Base-by-base conservation (phyloP, 768 basidiomycete genomes). In the Mycena leptocephala region DNA sequence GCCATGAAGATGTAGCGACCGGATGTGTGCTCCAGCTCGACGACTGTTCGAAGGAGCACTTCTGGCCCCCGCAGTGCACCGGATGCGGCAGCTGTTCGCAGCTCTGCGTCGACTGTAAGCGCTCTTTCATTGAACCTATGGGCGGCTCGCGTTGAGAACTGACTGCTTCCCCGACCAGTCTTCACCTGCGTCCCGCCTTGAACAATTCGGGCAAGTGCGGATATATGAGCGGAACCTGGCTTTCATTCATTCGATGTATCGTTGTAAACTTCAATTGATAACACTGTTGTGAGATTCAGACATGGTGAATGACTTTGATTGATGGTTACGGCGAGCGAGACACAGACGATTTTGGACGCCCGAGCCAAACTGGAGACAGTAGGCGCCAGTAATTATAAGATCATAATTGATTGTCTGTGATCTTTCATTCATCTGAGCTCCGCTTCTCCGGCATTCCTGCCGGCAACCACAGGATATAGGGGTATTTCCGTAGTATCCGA, bases 101-200 rank as follows among this genome's bases (percentile, higher is more conserved):
- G 63, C n/a, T 64, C 28, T 64, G 63, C 30, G 63, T 48, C 41
- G 63, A 64, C 30, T 30, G 63, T 64, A 39, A 18, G 63, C n/a
- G 48, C 48, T 51, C 48, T 51, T 51, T 51, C 48, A 51, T 51
- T 8, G 22, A 51, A 51, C 22, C n/a, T 24, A 51, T 24, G 48
- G 48, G 48, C 48, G n/a, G 48, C 48, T 51, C 48, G 48, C 24
- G n/a, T 51, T 51, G 48, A 51, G 48, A 24, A 51, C 48, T 51
- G 35, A 51, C 48, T 51, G 35, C 35, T 51, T 24, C 48, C 48
- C 48, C 48, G 48, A 51, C 48, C 48, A 51, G 48, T 51, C 48
- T 51, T 51, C 48, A 51, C 48, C 22, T 51, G 48, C n/a, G 48
- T 51, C 48, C 11, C 48, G 22, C n/a, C n/a, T 22, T 51, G n/a